phyloP scores from a whole-genome alignment of 768 basidiomycete species.

The Serendipita sp. region DNA sequence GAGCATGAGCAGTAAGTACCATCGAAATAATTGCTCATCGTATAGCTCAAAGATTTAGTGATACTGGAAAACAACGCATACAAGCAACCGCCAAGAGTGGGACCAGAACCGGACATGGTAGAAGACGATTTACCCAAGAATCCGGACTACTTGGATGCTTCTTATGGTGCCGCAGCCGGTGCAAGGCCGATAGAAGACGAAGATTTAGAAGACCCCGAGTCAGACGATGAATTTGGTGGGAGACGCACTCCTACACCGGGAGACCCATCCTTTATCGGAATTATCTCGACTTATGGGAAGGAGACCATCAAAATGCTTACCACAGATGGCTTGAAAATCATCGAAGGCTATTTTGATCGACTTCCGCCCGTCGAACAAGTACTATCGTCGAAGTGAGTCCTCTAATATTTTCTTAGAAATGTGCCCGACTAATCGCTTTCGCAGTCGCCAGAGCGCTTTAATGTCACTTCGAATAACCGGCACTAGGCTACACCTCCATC shows the following conservation, averaged over 20 bases:
- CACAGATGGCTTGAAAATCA: slow-evolving; percentile 41
- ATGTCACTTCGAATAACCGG: slow-evolving; percentile 34
- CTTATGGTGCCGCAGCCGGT: slow-evolving; percentile 41
- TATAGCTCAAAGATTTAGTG: slow-evolving; percentile 11
- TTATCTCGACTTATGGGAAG: slow-evolving; percentile 47
- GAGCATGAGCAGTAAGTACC: slow-evolving; percentile 17
- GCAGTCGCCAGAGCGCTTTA: not conserved
- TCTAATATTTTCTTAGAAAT: not conserved
- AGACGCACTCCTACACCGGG: not conserved
- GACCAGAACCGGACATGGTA: slow-evolving; percentile 74
- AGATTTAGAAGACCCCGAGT: slow-evolving; percentile 31
- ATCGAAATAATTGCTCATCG: not conserved
- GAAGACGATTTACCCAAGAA: slow-evolving; percentile 83
- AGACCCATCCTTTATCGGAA: not conserved
- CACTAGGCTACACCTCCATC: slow-evolving; percentile 46
- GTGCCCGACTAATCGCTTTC: not conserved
- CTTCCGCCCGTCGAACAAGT: slow-evolving; percentile 33
- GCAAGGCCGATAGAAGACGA: slow-evolving; percentile 55
- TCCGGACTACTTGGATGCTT: slow-evolving; percentile 69
- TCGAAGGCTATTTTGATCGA: slow-evolving; percentile 60
- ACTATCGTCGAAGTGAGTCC: slow-evolving; percentile 18
- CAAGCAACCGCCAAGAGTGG: slow-evolving; percentile 53
- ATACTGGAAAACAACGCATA: slow-evolving; percentile 71
- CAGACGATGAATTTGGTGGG: not conserved
- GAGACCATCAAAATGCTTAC: slow-evolving; percentile 59